phyloP scores from a whole-genome alignment of 331 rosid species.

The Pyrus hybrid region DNA sequence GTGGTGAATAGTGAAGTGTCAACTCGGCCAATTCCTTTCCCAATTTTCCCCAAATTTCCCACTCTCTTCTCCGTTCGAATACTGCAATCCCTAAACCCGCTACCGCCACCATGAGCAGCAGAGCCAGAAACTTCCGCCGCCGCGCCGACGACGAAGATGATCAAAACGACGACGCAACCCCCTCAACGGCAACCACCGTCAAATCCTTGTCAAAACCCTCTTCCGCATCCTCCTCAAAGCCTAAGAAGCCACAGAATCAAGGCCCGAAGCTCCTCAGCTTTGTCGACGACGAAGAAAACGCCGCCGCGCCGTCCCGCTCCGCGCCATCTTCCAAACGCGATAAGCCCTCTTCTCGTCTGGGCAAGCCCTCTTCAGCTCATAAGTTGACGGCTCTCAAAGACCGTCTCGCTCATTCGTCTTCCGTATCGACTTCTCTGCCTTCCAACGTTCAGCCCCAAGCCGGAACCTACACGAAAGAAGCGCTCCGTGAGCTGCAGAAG shows the following conservation, averaged over 20 bases:
- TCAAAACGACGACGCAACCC: slow-evolving; percentile 22
- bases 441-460: slow-evolving; percentile 94
- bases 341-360: slow-evolving; percentile 30
- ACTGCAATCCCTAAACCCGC: not conserved
- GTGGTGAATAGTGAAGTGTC: not conserved
- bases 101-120: slow-evolving; percentile 30
- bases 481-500: slow-evolving; percentile 88
- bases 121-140: slow-evolving; percentile 73
- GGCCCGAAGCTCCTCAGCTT: slow-evolving; percentile 74
- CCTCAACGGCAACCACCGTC: not conserved
- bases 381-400: slow-evolving; percentile 56
- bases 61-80: not conserved
- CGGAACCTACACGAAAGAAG: slow-evolving; percentile 77
- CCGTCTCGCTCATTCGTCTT: slow-evolving; percentile 45
- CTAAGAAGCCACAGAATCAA: slow-evolving; percentile 46
- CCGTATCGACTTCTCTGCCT: slow-evolving; percentile 26
- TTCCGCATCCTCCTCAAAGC: slow-evolving; percentile 32
- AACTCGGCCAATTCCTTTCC: not conserved
- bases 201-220: slow-evolving; percentile 21
- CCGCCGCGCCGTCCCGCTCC: slow-evolving; percentile 34
- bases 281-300: slow-evolving; percentile 64
- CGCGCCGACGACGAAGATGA: slow-evolving; percentile 37
- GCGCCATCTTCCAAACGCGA: slow-evolving; percentile 24
- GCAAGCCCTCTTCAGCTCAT: slow-evolving; percentile 56
- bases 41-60: not conserved